phyloP scores from a whole-genome alignment of 495 filamentous ascomycete species.

The Neurospora sp. region DNA sequence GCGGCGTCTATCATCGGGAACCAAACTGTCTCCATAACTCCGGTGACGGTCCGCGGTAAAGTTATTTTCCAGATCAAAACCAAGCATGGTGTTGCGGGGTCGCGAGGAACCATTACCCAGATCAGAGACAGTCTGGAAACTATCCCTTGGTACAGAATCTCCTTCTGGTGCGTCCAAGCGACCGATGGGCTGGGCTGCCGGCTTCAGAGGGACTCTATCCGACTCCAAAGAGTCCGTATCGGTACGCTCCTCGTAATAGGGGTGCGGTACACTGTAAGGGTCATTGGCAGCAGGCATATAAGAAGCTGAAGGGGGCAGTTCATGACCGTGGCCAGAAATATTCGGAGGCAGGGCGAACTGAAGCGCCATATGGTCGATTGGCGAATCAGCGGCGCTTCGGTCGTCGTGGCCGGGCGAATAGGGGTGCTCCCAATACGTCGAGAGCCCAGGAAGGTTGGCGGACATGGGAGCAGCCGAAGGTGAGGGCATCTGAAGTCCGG shows the following conservation, averaged over 20 bases:
- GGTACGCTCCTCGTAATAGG: conserved; percentile 41
- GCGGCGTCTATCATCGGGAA: conserved; percentile 31
- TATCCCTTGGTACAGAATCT: conserved; percentile 51
- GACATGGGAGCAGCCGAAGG: conserved; percentile 26
- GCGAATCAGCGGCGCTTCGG: conserved; percentile 24
- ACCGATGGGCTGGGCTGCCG: conserved; percentile 55
- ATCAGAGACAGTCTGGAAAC: conserved; percentile 49
- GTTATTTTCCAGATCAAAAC: conserved; percentile 43
- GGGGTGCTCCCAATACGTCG: conserved; percentile 38
- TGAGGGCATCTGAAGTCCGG: conserved; percentile 3
- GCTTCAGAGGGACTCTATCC: conserved; percentile 59
- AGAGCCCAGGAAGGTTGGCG: conserved; percentile 31
- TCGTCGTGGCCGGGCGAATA: conserved; percentile 20
- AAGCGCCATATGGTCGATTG: conserved; percentile 34
- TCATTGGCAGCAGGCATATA: conserved; percentile 24
- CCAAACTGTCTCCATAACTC: conserved; percentile 38
- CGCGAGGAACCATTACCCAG: conserved; percentile 31
- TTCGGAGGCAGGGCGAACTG: conserved; percentile 40
- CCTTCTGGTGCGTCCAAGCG: conserved; percentile 34
- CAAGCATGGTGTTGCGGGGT: conserved; percentile 34
- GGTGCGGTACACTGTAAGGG: conserved; percentile 27
- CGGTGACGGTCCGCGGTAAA: conserved; percentile 28
- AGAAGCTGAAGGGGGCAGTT: conserved; percentile 6
- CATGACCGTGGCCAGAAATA: conserved; percentile 20
- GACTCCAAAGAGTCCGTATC: conserved; percentile 55